Conservation (phyloP, 768 basidiomycete species). For the Leucosporidium scottii region DNA sequence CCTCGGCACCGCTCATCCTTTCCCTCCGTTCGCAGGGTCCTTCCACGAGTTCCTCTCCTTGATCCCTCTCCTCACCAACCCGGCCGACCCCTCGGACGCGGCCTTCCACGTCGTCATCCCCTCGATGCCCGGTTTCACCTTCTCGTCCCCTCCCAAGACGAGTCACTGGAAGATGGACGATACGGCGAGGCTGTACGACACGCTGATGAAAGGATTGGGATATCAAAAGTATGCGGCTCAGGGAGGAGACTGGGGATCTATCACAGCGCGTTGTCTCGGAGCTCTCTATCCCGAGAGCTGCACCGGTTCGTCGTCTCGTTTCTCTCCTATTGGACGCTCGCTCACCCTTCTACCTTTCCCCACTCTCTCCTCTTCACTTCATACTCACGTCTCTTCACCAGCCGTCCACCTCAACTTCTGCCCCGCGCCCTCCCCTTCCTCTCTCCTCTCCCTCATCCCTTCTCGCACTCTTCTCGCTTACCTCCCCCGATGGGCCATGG, state of each 20-base stretch:
- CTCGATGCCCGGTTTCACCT: slow-evolving; percentile 32
- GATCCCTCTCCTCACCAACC: slow-evolving; percentile 16
- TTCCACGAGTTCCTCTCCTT: slow-evolving; percentile 35
- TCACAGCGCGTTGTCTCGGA: slow-evolving; percentile 19
- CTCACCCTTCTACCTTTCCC: background rate
- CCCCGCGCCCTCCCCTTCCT: slow-evolving; percentile 6
- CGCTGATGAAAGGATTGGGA: slow-evolving; percentile 30
- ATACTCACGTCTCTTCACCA: too few relatives aligned
- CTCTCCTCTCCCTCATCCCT: slow-evolving; percentile 6
- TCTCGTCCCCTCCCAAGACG: slow-evolving; percentile 19
- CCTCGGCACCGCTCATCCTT: background rate
- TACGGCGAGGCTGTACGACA: slow-evolving; percentile 29
- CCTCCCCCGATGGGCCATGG: slow-evolving; percentile 12
- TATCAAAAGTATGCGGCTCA: slow-evolving; percentile 18
- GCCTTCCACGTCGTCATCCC: slow-evolving; percentile 35
- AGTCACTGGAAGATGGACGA: slow-evolving; percentile 21
- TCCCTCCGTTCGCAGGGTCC: slow-evolving; percentile 14
- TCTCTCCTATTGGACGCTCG: background rate
- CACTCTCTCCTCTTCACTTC: too few relatives aligned
- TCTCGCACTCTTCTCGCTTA: slow-evolving; percentile 11
- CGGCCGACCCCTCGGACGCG: background rate
- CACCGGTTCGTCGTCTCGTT: background rate
- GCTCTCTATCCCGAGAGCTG: slow-evolving; percentile 12
- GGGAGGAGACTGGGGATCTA: slow-evolving; percentile 23
- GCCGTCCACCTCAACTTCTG: slow-evolving; percentile 29